Evolutionary conservation across 768 basidiomycete species (phyloP), one percentile per base, ranked within the genome.

Genomic region (Crucibulum laeve): DNA sequence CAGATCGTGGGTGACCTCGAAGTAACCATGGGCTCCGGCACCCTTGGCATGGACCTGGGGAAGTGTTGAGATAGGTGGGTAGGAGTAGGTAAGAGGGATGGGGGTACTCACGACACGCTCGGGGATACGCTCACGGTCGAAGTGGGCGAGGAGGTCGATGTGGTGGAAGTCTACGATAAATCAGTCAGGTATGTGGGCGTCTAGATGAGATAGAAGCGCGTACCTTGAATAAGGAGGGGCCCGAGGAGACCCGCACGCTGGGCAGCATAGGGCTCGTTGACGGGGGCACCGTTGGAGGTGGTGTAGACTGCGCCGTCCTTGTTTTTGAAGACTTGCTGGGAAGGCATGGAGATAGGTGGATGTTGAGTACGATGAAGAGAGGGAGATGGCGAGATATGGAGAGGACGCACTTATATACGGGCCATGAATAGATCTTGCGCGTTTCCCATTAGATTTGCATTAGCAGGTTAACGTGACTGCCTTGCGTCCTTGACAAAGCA

Each of bases 71-170:
- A 52, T 34, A 56, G 58, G 48, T 52, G 10, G 4, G 44, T 34
- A n/a, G 14, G 17, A 38, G 37, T n/a, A n/a, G n/a, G n/a, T n/a
- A 4, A 4, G 1, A 38, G 25, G 19, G 24, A 34, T 25, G 28
- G 21, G 18, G 25, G 14, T 11, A 71, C 80, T 52, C 63, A 84
- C 91, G 51, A 90, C 85, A 64, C 91, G 90, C 74, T 95, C 91
- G 13, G 94, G 95, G 57, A 98, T 95, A 61, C 95, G 87, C 66
- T 96, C 93, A 47, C 90, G 84, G 62, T 91, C 89, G 55, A 94
- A 93, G 71, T 95, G 93, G 13, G 90, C 84, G 49, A 98, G 80
- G 38, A 87, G 71, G 67, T 92, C 91, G 58, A 94, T 84, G 65
- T 88, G 82, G 64, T 90, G 84, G 71, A 91, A 91, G 62, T 92